Evolutionary conservation across 2,329 filamentous ascomycete species (phyloP).

Genomic region (Clonostachys rhizophaga): DNA sequence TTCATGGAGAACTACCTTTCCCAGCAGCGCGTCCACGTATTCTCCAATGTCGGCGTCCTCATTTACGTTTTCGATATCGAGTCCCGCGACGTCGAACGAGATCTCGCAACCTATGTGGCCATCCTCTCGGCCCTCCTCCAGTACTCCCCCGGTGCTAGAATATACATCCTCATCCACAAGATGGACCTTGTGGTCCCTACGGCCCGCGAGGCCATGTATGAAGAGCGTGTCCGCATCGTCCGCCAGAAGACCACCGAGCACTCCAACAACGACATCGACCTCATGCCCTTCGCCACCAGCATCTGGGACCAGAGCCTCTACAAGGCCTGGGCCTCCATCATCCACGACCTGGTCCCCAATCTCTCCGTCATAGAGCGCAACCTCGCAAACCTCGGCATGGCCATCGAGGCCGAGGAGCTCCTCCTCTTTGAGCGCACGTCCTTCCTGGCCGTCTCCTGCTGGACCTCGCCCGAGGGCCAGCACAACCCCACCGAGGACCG

Average conservation of each 20-base stretch:
- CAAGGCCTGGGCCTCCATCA: slow-evolving; percentile 97
- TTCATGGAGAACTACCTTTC: slow-evolving; percentile 99
- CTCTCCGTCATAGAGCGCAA: slow-evolving; percentile 83
- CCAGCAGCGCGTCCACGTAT: slow-evolving; percentile 92
- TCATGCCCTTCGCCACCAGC: slow-evolving; percentile 89
- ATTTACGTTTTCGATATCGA: slow-evolving; percentile 99
- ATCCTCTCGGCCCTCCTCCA: slow-evolving; percentile 87
- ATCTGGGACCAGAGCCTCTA: slow-evolving; percentile 99
- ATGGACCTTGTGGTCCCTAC: slow-evolving; percentile 90
- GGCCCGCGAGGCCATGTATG: slow-evolving; percentile 76
- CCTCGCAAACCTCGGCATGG: slow-evolving; percentile 73
- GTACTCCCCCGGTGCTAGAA: slow-evolving; percentile 73
- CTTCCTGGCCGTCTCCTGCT: slow-evolving; percentile 92
- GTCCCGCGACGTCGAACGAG: slow-evolving; percentile 87
- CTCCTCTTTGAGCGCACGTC: slow-evolving; percentile 94
- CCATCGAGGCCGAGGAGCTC: slow-evolving; percentile 90
- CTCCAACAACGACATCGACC: slow-evolving; percentile 41
- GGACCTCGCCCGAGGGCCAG: slow-evolving; percentile 70
- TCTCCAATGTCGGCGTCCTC: slow-evolving; percentile 90
- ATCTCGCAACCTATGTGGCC: slow-evolving; percentile 86
- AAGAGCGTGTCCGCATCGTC: slow-evolving; percentile 75
- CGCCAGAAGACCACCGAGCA: slow-evolving; percentile 62
- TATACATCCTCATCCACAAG: slow-evolving; percentile 97
- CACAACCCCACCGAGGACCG: slow-evolving; percentile 88
- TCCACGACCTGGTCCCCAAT: slow-evolving; percentile 96